Conservation (phyloP, 495 filamentous ascomycete genomes). For the Pyrenopolyporus hunteri region DNA sequence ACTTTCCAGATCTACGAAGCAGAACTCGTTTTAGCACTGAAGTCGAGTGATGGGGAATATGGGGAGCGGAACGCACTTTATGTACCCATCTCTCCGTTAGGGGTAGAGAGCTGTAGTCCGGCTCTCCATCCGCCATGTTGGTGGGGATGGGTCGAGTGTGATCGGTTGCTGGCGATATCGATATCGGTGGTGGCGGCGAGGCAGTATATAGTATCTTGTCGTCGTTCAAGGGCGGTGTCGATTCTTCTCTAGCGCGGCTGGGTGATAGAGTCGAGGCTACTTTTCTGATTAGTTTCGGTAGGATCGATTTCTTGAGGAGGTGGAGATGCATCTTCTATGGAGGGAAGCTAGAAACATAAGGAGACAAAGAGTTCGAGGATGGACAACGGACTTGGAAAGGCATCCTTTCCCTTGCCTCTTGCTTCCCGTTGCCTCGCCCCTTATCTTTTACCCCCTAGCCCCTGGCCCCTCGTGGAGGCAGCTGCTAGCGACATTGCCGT, state of each 20-base stretch:
- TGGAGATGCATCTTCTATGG: constrained; percentile 21
- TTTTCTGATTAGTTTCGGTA: constrained; percentile 37
- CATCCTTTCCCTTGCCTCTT: not conserved
- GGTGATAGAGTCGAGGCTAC: constrained; percentile 29
- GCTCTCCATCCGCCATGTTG: constrained; percentile 71
- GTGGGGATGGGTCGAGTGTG: constrained; percentile 25
- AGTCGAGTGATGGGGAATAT: not conserved
- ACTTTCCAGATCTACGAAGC: constrained; percentile 87
- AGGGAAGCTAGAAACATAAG: constrained; percentile 14
- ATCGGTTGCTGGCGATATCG: not conserved
- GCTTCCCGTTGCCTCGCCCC: not conserved
- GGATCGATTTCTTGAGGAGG: constrained; percentile 12
- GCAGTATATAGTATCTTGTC: constrained; percentile 1
- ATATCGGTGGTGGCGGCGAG: not conserved
- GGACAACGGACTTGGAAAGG: not conserved
- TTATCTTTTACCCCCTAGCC: too few relatives aligned
- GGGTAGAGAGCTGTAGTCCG: constrained; percentile 83
- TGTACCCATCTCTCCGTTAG: constrained; percentile 83
- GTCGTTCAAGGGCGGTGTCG: not conserved
- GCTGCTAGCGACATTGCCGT: not conserved
- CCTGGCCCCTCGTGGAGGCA: not conserved
- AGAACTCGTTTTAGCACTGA: constrained; percentile 36
- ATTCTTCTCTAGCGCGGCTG: constrained; percentile 18
- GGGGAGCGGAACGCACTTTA: constrained; percentile 64
- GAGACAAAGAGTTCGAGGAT: constrained; percentile 20